Base-by-base conservation (phyloP, 2,329 filamentous ascomycete species). In the Trichophyton schoenleinii region DNA sequence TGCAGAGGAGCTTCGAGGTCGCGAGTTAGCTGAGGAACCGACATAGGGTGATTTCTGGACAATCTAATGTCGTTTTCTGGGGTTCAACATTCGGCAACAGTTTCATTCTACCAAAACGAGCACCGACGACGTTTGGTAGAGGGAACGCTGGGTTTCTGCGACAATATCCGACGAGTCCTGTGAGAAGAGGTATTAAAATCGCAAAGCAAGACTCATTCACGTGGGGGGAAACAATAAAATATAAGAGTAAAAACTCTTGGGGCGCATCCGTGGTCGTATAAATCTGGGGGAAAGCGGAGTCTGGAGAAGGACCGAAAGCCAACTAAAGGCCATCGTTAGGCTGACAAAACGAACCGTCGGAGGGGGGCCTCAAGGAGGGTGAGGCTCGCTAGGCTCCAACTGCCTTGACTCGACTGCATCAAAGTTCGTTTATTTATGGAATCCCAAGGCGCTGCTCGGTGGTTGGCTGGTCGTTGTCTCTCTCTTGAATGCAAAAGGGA, bases 401-500 rank as follows among this genome's bases (percentile, higher is more conserved):
- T n/a, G 25, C n/a, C n/a, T n/a, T n/a, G 41, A 38, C 8, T 53
- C 25, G 25, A 53, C 48, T 22, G 48, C 48, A 53, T 53, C 48
- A 38, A 38, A 38, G 22, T 28, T 53, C 48, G 52, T 55, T 55
- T 55, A 55, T 55, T 55, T 55, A 55, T 55, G 52, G 52, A n/a
- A 55, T 55, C 52, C 18, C 2, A 55, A 18, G 52, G 52, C 52
- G 52, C 52, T 13, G 31, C 52, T 28, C 5, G 31, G 18, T 55
- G 52, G 52, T 55, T 55, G 52, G 52, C 9, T 55, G 52, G 44
- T n/a, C 44, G 25, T 34, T 20, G 48, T 34, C 48, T n/a, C 34
- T 38, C 34, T 31, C 15, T 28, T 36, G 52, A 34, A n/a, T n/a
- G 41, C 4, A 18, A 44, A 44, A 44, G 7, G n/a, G 34, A 55